Percentiles rank a stretch among this genome's conserved stretches.
These are phyloP conservation scores for Polychaeton citri DNA, from an alignment of 2,329 filamentous ascomycete genomes.

Conservation along the genomic window DNA sequence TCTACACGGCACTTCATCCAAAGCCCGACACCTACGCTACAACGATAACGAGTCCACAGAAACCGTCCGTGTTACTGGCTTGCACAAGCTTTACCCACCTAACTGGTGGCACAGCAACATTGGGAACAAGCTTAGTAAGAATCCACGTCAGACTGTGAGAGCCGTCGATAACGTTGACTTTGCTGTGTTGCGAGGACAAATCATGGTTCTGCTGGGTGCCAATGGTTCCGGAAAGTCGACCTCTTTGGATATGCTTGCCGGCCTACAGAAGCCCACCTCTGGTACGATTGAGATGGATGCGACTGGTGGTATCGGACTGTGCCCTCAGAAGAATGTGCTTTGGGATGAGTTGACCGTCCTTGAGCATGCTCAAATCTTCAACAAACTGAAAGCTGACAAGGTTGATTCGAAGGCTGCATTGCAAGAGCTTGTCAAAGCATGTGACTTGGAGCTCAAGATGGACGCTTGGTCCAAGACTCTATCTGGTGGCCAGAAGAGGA, in stretches of 20 bases:
- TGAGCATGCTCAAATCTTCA: slow-evolving; percentile 74
- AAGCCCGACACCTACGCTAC: slow-evolving; percentile 30
- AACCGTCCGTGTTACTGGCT: slow-evolving; percentile 51
- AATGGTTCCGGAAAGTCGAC: slow-evolving; percentile 87
- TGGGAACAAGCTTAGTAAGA: slow-evolving; percentile 28
- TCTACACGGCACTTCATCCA: slow-evolving; percentile 60
- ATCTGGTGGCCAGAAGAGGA: slow-evolving; percentile 79
- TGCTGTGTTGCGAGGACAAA: slow-evolving; percentile 58
- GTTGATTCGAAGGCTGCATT: slow-evolving; percentile 48
- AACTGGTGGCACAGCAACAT: slow-evolving; percentile 38
- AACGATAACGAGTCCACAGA: slow-evolving; percentile 7
- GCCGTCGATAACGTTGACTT: slow-evolving; percentile 62
- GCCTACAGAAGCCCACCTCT: slow-evolving; percentile 59
- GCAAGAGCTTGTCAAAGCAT: slow-evolving; percentile 48
- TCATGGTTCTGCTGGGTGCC: slow-evolving; percentile 69
- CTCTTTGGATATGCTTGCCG: slow-evolving; percentile 73
- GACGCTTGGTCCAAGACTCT: slow-evolving; percentile 59
- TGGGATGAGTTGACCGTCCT: slow-evolving; percentile 78
- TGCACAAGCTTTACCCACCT: slow-evolving; percentile 68
- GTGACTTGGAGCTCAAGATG: slow-evolving; percentile 62
- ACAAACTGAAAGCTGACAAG: slow-evolving; percentile 53
- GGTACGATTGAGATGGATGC: slow-evolving; percentile 65
- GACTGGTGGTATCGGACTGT: slow-evolving; percentile 66
- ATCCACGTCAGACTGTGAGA: slow-evolving; percentile 49
- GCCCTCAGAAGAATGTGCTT: slow-evolving; percentile 82